Base-by-base conservation (phyloP, 306 rosid species). In the Rubus idaeus region DNA sequence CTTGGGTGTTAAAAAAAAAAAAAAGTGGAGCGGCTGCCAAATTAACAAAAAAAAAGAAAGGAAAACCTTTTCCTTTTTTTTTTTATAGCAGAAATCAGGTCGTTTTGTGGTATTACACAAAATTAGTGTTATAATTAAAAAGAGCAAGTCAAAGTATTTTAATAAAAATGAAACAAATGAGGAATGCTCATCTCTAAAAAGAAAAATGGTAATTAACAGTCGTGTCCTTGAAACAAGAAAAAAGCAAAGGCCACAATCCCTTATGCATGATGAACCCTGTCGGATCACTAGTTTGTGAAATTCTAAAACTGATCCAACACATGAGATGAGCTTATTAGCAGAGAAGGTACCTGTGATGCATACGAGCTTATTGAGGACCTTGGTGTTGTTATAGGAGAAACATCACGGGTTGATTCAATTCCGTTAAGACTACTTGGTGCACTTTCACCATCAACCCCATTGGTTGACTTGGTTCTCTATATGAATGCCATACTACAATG, bases 381-480 rank as follows among this genome's bases (percentile, higher is more conserved):
- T 58, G 87, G 86, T 61, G 97, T 89, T 63, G 88, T 68, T 73
- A 86, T 78, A 46, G 92, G 89, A 72, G 95, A 81, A 75, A 51
- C 72, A 78, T 83, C 91, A 55, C 68, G 42, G 81, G 84, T 77
- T 62, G 89, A 60, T 84, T 92, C 95, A 78, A 83, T 87, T 87
- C 92, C 98, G 79, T 90, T 91, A 89, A 91, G 83, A 72, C 86
- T 76, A 69, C 84, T 80, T 70, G 53, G 74, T 40, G 68, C 21
- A 68, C 60, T 68, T 80, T 87, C 97, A 64, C 79, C 61, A 75
- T 89, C 97, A 69, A 78, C 88, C 68, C 87, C 96, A 79, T 89
- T 78, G 78, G 79, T 74, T 75, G 92, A 70, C 88, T 92, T 95
- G 26, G 83, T 94, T 81, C 97, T 83, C 98, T 95, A 80, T 51